Evolutionary conservation across 768 basidiomycete genomes (phyloP).

Genomic region (Boletus sensibilis): DNA sequence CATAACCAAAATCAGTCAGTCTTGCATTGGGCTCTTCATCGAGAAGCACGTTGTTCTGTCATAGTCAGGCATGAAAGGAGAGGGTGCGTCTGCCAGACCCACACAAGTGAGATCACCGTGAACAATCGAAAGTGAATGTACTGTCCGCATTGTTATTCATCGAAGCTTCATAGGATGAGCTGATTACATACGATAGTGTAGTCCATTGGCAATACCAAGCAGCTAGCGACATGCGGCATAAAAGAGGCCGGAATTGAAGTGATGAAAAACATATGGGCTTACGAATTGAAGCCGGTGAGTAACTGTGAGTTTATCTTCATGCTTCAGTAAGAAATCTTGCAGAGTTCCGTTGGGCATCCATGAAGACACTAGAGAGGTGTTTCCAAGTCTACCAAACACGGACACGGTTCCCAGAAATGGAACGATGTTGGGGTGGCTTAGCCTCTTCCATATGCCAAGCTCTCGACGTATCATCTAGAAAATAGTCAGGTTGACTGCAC

Average conservation of each 20-base stretch:
- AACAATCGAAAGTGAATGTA: constrained; percentile 5
- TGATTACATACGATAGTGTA: background rate
- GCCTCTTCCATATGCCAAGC: constrained; percentile 11
- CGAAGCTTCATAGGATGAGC: background rate
- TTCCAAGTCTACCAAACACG: constrained; percentile 10
- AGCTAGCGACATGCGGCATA: background rate
- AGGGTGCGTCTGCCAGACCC: background rate
- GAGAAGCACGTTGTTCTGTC: constrained; percentile 8
- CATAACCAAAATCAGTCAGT: constrained; percentile 8
- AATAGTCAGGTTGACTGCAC: background rate
- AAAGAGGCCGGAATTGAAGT: background rate
- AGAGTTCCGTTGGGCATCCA: constrained; percentile 14
- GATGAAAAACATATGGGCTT: background rate
- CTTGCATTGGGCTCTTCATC: constrained; percentile 1
- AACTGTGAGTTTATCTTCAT: background rate
- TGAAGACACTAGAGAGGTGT: constrained; percentile 4
- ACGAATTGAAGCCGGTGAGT: constrained; percentile 6
- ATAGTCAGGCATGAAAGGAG: background rate
- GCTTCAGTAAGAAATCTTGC: constrained; percentile 2
- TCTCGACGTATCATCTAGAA: constrained; percentile 15
- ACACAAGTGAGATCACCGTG: constrained; percentile 11
- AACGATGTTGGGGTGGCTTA: constrained; percentile 10
- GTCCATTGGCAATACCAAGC: background rate
- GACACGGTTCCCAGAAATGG: constrained; percentile 9
- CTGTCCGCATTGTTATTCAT: background rate